phyloP scores from a whole-genome alignment of 345 rosid species.

The Gossypium anomalum region DNA sequence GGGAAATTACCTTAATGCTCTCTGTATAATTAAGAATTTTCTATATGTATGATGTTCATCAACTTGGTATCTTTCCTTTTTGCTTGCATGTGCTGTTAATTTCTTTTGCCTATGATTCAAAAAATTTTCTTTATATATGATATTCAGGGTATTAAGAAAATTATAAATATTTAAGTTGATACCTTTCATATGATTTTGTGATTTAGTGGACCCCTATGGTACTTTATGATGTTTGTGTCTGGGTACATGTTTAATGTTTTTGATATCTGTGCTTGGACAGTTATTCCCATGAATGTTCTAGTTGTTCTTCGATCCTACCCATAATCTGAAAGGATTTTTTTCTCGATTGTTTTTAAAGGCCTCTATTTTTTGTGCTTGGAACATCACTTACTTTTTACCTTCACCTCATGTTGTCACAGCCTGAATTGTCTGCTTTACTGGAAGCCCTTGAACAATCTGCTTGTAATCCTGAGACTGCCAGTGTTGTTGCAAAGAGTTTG shows the following conservation, averaged over 20 bases:
- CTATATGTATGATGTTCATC: not conserved
- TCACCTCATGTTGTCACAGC: constrained; percentile 41
- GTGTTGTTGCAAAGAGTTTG: constrained; percentile 61
- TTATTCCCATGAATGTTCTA: not conserved
- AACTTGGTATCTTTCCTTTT: not conserved
- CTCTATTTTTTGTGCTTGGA: constrained; percentile 7
- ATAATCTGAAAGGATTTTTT: not conserved
- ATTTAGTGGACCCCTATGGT: not conserved
- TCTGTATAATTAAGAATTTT: not conserved
- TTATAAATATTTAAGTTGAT: not conserved
- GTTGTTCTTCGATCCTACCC: not conserved
- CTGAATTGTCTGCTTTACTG: constrained; percentile 67
- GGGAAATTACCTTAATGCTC: not conserved
- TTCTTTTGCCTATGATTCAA: not conserved
- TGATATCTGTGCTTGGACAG: not conserved
- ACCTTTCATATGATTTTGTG: not conserved
- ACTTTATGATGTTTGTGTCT: not conserved
- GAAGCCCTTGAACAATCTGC: constrained; percentile 89
- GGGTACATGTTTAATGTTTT: not conserved
- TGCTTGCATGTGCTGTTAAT: not conserved
- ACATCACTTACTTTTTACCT: not conserved
- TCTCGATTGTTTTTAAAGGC: constrained; percentile 2
- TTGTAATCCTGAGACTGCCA: constrained; percentile 56
- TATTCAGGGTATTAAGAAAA: not conserved
- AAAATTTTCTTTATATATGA: no score